A percentile compares a stretch with the other conserved stretches of the same genome.
Conservation (phyloP, 73 alveolate genomes). For the Urostyla sp. region DNA sequence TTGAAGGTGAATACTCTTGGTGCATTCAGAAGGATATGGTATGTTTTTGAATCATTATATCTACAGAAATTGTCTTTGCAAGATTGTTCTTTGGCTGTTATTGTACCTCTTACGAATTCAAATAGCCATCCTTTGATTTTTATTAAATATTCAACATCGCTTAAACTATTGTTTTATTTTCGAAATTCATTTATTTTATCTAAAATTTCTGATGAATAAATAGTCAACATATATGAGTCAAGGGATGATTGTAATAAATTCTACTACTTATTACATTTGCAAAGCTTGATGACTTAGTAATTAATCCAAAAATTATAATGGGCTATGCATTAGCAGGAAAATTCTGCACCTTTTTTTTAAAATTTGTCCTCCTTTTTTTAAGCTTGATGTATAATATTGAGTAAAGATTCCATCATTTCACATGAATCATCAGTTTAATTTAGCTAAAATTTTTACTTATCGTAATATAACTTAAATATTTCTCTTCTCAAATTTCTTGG, state of each 20-base stretch:
- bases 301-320: conserved; percentile 21
- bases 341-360: too few relatives aligned
- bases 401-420: conserved; percentile 1
- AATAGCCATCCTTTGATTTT: background rate
- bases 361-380: background rate
- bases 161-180: background rate
- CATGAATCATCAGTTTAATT: conserved; percentile 48
- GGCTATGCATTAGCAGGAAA: conserved; percentile 18
- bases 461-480: background rate
- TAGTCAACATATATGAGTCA: conserved; percentile 23
- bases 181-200: background rate
- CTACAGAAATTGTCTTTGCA: conserved; percentile 10
- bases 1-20: conserved; percentile 40
- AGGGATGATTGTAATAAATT: background rate
- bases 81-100: background rate
- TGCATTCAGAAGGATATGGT: conserved; percentile 11
- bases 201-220: conserved; percentile 2
- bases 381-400: conserved; percentile 4
- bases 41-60: conserved; percentile 2
- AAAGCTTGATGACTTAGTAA: conserved; percentile 2
- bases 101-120: background rate
- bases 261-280: conserved; percentile 7
- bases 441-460: conserved; percentile 5
- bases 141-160: background rate
- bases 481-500: conserved; percentile 20